Evolutionary conservation across 257 asterid genomes (phyloP).

Genomic region (Petrea volubilis): DNA sequence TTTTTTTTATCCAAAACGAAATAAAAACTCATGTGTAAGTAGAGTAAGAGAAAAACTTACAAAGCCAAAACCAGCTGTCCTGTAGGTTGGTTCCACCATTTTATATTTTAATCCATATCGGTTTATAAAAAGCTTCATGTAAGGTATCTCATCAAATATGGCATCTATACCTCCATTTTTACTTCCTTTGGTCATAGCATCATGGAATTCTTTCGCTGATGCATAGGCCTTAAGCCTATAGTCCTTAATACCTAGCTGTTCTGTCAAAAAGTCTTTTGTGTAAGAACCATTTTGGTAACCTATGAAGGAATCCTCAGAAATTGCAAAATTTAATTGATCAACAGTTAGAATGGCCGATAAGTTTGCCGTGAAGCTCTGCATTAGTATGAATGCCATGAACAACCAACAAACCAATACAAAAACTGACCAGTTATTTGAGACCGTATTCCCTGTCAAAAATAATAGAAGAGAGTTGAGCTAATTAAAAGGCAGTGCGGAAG

Average conservation of each 20-base stretch:
- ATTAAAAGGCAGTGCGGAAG: too few relatives aligned
- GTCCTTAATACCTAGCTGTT: conserved; percentile 15
- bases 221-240: conserved; percentile 29
- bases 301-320: conserved; percentile 26
- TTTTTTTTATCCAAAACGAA: too few relatives aligned
- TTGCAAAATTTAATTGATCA: conserved; percentile 36
- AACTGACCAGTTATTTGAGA: conserved; percentile 35
- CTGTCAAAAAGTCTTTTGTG: conserved; percentile 23
- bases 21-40: neutral
- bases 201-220: conserved; percentile 33
- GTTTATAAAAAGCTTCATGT: conserved; percentile 39
- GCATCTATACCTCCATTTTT: conserved; percentile 50
- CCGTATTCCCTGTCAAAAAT: conserved; percentile 30
- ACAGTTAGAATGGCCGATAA: conserved; percentile 44
- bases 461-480: too few relatives aligned
- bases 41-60: conserved; percentile 28
- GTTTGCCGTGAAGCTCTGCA: conserved; percentile 54
- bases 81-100: conserved; percentile 47
- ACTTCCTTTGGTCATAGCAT: conserved; percentile 45
- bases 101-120: conserved; percentile 39
- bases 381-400: conserved; percentile 39
- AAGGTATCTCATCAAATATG: conserved; percentile 52
- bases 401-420: conserved; percentile 39
- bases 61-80: conserved; percentile 52
- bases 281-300: conserved; percentile 45